Evolutionary conservation across 352 stramenopile genomes (phyloP).

Genomic region (Phytophthora vignae): DNA sequence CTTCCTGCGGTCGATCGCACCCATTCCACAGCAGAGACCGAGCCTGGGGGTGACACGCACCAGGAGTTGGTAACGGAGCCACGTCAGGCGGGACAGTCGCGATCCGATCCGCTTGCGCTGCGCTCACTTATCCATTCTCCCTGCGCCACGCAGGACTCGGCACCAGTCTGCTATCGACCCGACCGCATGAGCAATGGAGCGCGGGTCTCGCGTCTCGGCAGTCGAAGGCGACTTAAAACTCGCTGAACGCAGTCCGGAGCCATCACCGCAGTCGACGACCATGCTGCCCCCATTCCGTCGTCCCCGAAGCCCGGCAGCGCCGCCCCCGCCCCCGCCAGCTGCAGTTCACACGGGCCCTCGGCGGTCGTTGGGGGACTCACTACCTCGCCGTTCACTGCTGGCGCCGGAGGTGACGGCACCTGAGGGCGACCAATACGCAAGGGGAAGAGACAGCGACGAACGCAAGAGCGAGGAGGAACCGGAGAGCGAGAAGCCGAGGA

Average conservation of each 20-base stretch:
- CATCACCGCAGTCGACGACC: slow-evolving; percentile 9
- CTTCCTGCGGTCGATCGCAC: too few relatives aligned
- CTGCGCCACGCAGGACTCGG: slow-evolving; percentile 9
- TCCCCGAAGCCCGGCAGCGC: slow-evolving; percentile 22
- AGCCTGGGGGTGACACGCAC: slow-evolving; percentile 11
- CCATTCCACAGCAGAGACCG: slow-evolving; percentile 22
- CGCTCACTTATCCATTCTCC: slow-evolving; percentile 16
- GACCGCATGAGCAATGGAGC: slow-evolving; percentile 30
- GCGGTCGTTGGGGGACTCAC: slow-evolving; percentile 35
- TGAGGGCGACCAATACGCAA: slow-evolving; percentile 20
- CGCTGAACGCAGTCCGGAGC: slow-evolving; percentile 27
- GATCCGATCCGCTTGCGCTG: not conserved
- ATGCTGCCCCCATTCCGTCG: slow-evolving; percentile 34
- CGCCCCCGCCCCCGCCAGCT: slow-evolving; percentile 12
- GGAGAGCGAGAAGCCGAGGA: slow-evolving; percentile 11
- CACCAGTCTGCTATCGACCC: not conserved
- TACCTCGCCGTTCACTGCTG: slow-evolving; percentile 45
- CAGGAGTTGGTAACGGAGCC: slow-evolving; percentile 12
- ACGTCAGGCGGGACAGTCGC: slow-evolving; percentile 6
- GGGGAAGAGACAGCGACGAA: slow-evolving; percentile 40
- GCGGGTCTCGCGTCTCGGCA: slow-evolving; percentile 18
- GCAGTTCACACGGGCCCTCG: slow-evolving; percentile 13
- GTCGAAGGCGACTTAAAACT: slow-evolving; percentile 27
- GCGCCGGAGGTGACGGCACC: slow-evolving; percentile 27
- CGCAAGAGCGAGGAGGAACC: slow-evolving; percentile 25